phyloP scores from a whole-genome alignment of 306 rosid species.

The Datisca glomerata region DNA sequence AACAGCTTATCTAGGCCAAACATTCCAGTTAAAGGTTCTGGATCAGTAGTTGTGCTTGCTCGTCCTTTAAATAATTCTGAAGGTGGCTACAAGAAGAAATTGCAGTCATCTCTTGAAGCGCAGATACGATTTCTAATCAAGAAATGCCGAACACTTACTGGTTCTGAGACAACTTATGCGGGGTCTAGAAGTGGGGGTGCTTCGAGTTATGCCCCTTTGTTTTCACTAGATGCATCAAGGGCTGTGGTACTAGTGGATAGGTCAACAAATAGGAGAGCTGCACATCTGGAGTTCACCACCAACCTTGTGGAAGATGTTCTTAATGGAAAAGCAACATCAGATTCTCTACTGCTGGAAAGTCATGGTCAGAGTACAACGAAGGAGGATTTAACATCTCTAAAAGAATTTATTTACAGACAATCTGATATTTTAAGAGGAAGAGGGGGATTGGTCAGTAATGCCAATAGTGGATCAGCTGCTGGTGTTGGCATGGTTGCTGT shows the following conservation, averaged over 20 bases:
- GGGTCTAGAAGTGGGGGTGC: constrained; percentile 48
- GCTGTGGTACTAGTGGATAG: constrained; percentile 67
- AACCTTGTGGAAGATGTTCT: constrained; percentile 69
- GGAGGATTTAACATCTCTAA: constrained; percentile 63
- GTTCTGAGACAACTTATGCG: constrained; percentile 55
- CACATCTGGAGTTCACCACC: constrained; percentile 65
- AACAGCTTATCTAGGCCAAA: constrained; percentile 35
- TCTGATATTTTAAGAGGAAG: constrained; percentile 77
- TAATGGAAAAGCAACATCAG: constrained; percentile 71
- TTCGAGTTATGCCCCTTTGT: constrained; percentile 47
- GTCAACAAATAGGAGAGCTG: constrained; percentile 44
- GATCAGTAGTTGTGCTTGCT: constrained; percentile 81
- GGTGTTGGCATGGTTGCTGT: constrained; percentile 91
- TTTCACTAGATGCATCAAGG: constrained; percentile 82
- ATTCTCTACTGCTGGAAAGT: constrained; percentile 78
- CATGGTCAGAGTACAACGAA: constrained; percentile 52
- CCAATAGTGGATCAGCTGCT: constrained; percentile 56
- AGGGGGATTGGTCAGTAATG: constrained; percentile 44
- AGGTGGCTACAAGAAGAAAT: constrained; percentile 70
- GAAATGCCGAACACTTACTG: constrained; percentile 59
- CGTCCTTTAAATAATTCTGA: constrained; percentile 74
- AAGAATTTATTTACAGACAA: constrained; percentile 80
- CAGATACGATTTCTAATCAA: constrained; percentile 75
- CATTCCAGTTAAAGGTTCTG: constrained; percentile 59
- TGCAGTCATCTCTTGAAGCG: constrained; percentile 78